Evolutionary conservation across 225 moss, liverwort and hornwort genomes (phyloP).

Genomic region (Bryoerythrophyllum caledonicum): DNA sequence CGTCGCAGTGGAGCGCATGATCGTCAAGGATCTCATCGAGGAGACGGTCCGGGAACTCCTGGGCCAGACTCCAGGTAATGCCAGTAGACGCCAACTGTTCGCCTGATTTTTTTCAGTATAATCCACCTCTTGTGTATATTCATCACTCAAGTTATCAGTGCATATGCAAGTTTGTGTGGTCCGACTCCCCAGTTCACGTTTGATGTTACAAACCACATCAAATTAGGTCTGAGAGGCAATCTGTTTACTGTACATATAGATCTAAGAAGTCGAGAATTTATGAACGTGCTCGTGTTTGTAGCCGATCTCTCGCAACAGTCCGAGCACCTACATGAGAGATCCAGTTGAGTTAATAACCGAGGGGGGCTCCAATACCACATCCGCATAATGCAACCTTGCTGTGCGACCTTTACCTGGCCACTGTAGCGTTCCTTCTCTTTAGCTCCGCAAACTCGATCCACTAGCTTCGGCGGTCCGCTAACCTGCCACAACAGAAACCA

Average conservation of each 20-base stretch:
- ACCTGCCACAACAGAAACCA: constrained; percentile 46
- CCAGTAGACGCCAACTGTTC: constrained; percentile 51
- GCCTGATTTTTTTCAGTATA: constrained; percentile 31
- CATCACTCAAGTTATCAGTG: constrained; percentile 18
- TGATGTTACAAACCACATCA: not conserved
- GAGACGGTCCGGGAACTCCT: constrained; percentile 62
- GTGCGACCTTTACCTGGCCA: constrained; percentile 56
- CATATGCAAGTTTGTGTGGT: constrained; percentile 8
- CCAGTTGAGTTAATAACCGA: constrained; percentile 4
- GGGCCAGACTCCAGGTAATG: constrained; percentile 12
- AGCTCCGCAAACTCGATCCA: constrained; percentile 78
- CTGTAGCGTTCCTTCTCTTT: constrained; percentile 67
- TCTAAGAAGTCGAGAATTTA: constrained; percentile 38
- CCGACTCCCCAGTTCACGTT: not conserved
- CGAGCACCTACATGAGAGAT: constrained; percentile 43
- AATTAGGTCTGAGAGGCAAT: not conserved
- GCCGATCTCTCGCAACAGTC: constrained; percentile 43
- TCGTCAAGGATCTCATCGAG: constrained; percentile 79
- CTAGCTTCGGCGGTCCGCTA: constrained; percentile 76
- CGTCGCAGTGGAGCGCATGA: constrained; percentile 73
- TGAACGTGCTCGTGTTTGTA: constrained; percentile 54
- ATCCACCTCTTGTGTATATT: constrained; percentile 31
- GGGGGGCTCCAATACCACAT: not conserved
- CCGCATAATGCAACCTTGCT: not conserved
- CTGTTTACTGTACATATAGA: not conserved